These are phyloP conservation scores for Cerrena zonata DNA, from an alignment of 1,284 basidiomycete species.

Conservation along the genomic window DNA sequence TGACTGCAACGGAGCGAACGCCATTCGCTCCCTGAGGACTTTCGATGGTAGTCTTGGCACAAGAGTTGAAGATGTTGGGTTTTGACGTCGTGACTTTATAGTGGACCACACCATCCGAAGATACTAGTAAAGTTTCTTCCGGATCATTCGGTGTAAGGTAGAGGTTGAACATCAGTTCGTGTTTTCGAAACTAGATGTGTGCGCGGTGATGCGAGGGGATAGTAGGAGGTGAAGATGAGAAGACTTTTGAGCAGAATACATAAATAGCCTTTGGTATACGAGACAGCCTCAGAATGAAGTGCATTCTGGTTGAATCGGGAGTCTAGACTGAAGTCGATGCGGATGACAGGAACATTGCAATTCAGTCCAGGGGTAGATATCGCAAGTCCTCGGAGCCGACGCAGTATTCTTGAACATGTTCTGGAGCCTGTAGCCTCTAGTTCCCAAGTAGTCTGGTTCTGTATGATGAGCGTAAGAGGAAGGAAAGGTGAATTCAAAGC, in stretches of 20 bases:
- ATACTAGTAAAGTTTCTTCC: slow-evolving; percentile 42
- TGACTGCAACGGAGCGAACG: slow-evolving; percentile 41
- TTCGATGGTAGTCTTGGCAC: slow-evolving; percentile 33
- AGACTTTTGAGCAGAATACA: too few relatives aligned
- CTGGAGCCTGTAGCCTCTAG: too few relatives aligned
- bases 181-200: not conserved
- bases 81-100: slow-evolving; percentile 41
- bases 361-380: not conserved
- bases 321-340: not conserved
- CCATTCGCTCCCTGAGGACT: slow-evolving; percentile 32
- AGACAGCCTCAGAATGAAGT: too few relatives aligned
- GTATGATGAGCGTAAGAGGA: too few relatives aligned
- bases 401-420: too few relatives aligned
- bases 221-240: not conserved
- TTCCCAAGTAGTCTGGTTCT: too few relatives aligned
- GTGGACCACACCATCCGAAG: slow-evolving; percentile 42
- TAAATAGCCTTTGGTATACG: too few relatives aligned
- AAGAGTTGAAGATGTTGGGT: slow-evolving; percentile 23
- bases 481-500: too few relatives aligned
- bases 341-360: not conserved
- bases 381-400: too few relatives aligned
- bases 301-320: not conserved
- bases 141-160: slow-evolving; percentile 47
- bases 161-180: slow-evolving; percentile 45
- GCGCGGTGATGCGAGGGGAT: not conserved